Conservation (phyloP, 495 filamentous ascomycete species). For the Extremus antarcticus region DNA sequence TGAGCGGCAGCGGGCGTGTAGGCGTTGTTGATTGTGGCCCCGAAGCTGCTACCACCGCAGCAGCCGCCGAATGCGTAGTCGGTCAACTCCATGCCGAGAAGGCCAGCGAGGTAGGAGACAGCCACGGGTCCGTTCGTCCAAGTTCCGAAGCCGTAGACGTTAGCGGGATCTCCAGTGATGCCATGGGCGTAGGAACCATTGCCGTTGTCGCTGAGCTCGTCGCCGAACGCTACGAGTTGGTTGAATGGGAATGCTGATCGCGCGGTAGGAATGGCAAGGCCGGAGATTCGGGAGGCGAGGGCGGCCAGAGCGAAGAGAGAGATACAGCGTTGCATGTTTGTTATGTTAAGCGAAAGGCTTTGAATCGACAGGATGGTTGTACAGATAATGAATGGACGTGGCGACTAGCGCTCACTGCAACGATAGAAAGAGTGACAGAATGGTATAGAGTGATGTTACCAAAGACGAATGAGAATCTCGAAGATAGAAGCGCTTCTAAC, state of each 20-base stretch:
- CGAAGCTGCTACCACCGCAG: constrained; percentile 12
- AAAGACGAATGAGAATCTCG: too few relatives aligned
- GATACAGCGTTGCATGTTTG: too few relatives aligned
- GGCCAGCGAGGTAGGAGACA: constrained; percentile 18
- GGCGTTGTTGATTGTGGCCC: constrained; percentile 18
- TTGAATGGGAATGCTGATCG: constrained; percentile 14
- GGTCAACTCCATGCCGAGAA: constrained; percentile 8
- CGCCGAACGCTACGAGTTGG: constrained; percentile 24
- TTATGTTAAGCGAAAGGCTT: too few relatives aligned
- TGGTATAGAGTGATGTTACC: too few relatives aligned
- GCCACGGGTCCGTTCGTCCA: constrained; percentile 27
- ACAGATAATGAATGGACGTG: background rate
- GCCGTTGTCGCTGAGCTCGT: constrained; percentile 24
- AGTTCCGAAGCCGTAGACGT: constrained; percentile 23
- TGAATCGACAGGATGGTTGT: too few relatives aligned
- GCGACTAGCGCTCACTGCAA: background rate
- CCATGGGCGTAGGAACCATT: constrained; percentile 23
- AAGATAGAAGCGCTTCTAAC: too few relatives aligned
- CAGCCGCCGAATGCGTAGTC: constrained; percentile 22
- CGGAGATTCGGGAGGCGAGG: too few relatives aligned
- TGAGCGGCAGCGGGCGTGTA: constrained; percentile 13
- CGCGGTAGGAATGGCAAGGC: too few relatives aligned
- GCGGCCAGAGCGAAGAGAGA: too few relatives aligned
- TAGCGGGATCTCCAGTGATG: constrained; percentile 21
- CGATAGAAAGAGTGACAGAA: too few relatives aligned